Evolutionary conservation across 2,329 filamentous ascomycete species (phyloP), one percentile per base, ranked within the genome.

Genomic region (Cladophialophora bantiana): DNA sequence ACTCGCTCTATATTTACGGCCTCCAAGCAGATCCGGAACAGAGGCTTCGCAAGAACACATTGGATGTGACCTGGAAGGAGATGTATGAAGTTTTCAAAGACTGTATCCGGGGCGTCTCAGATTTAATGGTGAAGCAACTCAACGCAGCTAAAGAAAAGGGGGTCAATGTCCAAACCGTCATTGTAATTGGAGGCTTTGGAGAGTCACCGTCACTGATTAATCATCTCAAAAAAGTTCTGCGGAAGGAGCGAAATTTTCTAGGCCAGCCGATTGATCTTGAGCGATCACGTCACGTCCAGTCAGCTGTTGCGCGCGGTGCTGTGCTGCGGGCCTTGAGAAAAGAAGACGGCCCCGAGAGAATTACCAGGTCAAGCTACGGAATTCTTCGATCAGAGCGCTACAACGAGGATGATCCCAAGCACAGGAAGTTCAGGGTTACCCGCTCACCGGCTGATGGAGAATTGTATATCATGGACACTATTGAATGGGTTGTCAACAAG

Each of bases 171-270:
- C 64, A 75, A 71, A 76, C 74, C 71, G 73, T 77, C 10, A 66
- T 77, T 45, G 67, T 78, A 3, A 75, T 76, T 48, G 76, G 75
- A 34, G 75, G 75, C 15, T 78, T 78, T 68, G 75, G 73, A 1
- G 69, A 71, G 13, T 76, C 74, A 13, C 68, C 68, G 3, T 73
- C 74, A n/a, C 67, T 77, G 15, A 38, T 68, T 57, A 65, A 69
- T 40, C 69, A 73, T 57, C 54, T 77, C n/a, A 20, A 61, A 57
- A 38, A 65, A 13, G 66, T 56, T 26, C 70, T 71, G 31, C 34
- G 75, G 71, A 26, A 71, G 66, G 31, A 73, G 31, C 34, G 61
- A 34, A 64, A 64, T 45, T 31, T 42, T 13, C 31, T 54, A 1
- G 42, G 32, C 7, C 36, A 53, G 34, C 18, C 15, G 9, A 65